These are phyloP conservation scores for Acer saccharum DNA, from an alignment of 345 rosid species.

Conservation along the genomic window DNA sequence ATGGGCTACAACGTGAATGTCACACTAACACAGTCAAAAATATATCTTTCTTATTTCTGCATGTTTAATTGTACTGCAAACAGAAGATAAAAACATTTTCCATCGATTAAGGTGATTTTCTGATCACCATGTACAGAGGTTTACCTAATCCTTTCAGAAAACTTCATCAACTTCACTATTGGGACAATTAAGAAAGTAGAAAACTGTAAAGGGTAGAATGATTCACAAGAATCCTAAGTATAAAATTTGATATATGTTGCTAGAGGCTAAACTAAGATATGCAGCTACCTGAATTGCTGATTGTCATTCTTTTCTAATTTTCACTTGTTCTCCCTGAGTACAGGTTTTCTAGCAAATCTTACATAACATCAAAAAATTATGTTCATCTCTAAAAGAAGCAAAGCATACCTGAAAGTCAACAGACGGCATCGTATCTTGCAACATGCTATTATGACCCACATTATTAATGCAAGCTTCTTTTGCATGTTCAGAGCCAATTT, in stretches of 20 bases:
- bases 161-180: conserved; percentile 1
- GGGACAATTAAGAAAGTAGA: neutral
- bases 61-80: neutral
- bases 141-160: neutral
- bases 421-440: conserved; percentile 35
- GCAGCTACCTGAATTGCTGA: neutral
- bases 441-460: conserved; percentile 16
- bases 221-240: neutral
- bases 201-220: neutral
- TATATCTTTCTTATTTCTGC: neutral
- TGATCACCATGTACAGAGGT: neutral
- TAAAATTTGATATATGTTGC: neutral
- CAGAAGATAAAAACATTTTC: neutral
- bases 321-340: neutral
- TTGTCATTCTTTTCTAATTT: neutral
- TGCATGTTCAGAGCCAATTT: conserved; percentile 18
- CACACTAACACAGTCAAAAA: neutral
- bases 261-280: neutral
- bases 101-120: neutral
- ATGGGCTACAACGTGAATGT: neutral
- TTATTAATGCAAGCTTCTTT: conserved; percentile 16
- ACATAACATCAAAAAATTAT: too few species aligned
- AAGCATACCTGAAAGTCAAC: conserved; percentile 49
- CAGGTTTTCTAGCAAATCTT: neutral
- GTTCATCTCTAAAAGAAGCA: conserved; percentile 4